These are phyloP conservation scores for Leccinellum luteum DNA, from an alignment of 768 basidiomycete species.

Conservation along the genomic window DNA sequence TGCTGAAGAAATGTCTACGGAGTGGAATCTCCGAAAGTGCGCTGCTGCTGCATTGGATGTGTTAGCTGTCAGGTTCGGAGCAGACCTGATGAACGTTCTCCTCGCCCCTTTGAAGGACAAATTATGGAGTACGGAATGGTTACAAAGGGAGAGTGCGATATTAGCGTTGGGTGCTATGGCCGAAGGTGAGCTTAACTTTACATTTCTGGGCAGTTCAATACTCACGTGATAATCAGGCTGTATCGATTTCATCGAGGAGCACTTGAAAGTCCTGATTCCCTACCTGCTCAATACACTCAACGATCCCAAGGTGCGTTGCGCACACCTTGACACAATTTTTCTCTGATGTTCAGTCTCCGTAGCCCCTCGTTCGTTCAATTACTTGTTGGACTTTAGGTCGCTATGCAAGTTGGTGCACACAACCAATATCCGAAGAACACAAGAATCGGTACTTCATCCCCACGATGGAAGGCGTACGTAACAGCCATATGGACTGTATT, in stretches of 20 bases:
- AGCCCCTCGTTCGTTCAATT: conserved; percentile 97
- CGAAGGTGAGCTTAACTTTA: conserved; percentile 62
- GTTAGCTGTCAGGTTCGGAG: conserved; percentile 87
- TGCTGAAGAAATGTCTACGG: conserved; percentile 94
- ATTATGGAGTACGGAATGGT: conserved; percentile 90
- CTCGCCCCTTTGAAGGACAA: conserved; percentile 90
- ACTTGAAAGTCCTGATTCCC: conserved; percentile 89
- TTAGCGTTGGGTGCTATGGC: conserved; percentile 97
- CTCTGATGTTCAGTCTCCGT: conserved; percentile 10
- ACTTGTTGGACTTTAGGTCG: conserved; percentile 99
- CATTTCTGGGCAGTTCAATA: background rate
- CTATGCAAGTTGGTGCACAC: conserved; percentile 97
- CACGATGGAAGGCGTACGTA: conserved; percentile 92
- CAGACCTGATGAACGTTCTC: conserved; percentile 86
- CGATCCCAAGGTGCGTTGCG: conserved; percentile 75
- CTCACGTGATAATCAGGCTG: conserved; percentile 59
- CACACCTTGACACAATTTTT: background rate
- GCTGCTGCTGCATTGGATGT: conserved; percentile 97
- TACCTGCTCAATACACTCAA: conserved; percentile 89
- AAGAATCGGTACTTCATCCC: conserved; percentile 91
- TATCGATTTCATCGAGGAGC: conserved; percentile 93
- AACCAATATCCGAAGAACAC: conserved; percentile 80
- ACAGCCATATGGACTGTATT: conserved; percentile 16
- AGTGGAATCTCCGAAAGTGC: conserved; percentile 99
- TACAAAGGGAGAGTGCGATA: conserved; percentile 93